Conservation (phyloP, 805 yeast genomes). For the Scheffersomyces amazonensis region DNA sequence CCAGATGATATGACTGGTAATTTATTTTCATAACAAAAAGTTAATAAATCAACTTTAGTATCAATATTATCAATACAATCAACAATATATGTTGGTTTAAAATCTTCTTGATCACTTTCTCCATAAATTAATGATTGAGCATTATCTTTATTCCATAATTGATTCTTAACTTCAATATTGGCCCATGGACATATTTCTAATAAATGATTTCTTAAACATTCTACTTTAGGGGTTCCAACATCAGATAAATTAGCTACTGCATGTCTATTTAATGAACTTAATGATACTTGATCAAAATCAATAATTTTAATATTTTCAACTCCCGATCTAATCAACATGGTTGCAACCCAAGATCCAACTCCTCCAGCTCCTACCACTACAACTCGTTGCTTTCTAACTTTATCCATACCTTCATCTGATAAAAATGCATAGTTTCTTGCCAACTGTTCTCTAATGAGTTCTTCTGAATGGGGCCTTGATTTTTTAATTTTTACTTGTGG, state of each 20-base stretch:
- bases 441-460: slow-evolving; percentile 82
- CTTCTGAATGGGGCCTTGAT: slow-evolving; percentile 44
- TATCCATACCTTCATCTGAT: slow-evolving; percentile 78
- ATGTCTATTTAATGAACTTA: slow-evolving; percentile 89
- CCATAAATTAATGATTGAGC: slow-evolving; percentile 60
- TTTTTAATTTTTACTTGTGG: slow-evolving; percentile 2
- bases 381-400: slow-evolving; percentile 66
- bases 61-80: slow-evolving; percentile 97
- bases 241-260: slow-evolving; percentile 89
- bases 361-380: slow-evolving; percentile 96
- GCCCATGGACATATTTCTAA: slow-evolving; percentile 91
- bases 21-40: slow-evolving; percentile 59
- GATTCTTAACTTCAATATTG: slow-evolving; percentile 70
- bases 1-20: slow-evolving; percentile 83
- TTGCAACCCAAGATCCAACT: slow-evolving; percentile 95
- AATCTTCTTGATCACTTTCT: slow-evolving; percentile 19
- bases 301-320: slow-evolving; percentile 73
- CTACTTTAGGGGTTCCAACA: slow-evolving; percentile 91
- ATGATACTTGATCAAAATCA: slow-evolving; percentile 94
- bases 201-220: slow-evolving; percentile 68
- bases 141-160: slow-evolving; percentile 67
- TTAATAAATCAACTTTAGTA: slow-evolving; percentile 89
- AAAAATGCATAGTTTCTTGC: slow-evolving; percentile 93
- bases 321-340: slow-evolving; percentile 91
- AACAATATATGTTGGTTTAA: slow-evolving; percentile 72